phyloP scores from a whole-genome alignment of 176 grass and related monocot genomes.

The Alloteropsis semialata region DNA sequence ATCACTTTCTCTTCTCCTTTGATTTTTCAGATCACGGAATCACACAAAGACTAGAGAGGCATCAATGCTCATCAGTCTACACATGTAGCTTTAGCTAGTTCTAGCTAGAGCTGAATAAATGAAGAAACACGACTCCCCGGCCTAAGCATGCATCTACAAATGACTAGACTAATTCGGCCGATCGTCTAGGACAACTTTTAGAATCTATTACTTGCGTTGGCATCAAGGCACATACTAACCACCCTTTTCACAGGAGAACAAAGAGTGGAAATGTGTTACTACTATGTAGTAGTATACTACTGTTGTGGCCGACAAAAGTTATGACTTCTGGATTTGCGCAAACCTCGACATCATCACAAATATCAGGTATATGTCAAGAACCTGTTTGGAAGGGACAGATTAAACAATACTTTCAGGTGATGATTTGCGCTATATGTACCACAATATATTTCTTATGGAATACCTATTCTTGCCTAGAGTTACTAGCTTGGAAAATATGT shows the following conservation, averaged over 20 bases:
- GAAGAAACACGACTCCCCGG: conserved; percentile 2
- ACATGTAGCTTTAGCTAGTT: not conserved
- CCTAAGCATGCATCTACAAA: conserved; percentile 32
- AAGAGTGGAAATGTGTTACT: not conserved
- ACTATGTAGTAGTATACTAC: not conserved
- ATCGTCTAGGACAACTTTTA: not conserved
- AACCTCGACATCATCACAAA: not conserved
- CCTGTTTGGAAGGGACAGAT: not conserved
- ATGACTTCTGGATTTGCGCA: not conserved
- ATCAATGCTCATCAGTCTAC: conserved; percentile 30
- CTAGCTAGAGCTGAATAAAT: conserved; percentile 34
- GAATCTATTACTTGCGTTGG: conserved; percentile 50
- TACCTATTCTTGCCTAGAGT: not conserved
- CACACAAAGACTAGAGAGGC: conserved; percentile 21
- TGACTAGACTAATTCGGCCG: not conserved
- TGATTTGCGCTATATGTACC: not conserved
- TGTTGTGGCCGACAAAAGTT: conserved; percentile 27
- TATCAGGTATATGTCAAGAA: not conserved
- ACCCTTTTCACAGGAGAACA: conserved; percentile 24
- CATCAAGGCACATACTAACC: conserved; percentile 33
- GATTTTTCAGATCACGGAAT: conserved; percentile 34
- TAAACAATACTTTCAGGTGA: not conserved
- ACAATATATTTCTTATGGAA: not conserved
- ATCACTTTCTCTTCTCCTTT: not conserved
- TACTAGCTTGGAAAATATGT: not conserved